A percentile compares a stretch with the other conserved stretches of the same genome.
Evolutionary conservation across 768 basidiomycete genomes (phyloP).

Genomic region (Gymnopilus junonius): DNA sequence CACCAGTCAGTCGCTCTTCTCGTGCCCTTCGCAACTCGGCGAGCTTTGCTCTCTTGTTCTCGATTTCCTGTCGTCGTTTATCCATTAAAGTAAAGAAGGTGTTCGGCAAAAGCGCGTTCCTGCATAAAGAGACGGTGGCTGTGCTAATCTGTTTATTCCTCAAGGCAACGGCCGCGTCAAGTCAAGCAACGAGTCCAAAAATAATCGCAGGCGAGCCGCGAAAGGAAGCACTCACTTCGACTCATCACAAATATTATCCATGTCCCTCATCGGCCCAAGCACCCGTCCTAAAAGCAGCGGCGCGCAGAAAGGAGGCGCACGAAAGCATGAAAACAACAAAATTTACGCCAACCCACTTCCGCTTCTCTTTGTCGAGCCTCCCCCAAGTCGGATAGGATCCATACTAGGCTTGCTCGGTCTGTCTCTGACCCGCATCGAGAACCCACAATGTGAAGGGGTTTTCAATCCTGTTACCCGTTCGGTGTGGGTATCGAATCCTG

Average conservation of each 20-base stretch:
- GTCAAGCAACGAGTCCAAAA: not conserved
- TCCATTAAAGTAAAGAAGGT: slow-evolving; percentile 47
- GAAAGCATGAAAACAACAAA: slow-evolving; percentile 65
- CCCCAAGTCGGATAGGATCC: slow-evolving; percentile 46
- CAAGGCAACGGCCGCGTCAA: slow-evolving; percentile 9
- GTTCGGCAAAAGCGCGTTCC: not conserved
- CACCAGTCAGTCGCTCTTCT: slow-evolving; percentile 65
- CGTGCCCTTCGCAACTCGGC: slow-evolving; percentile 82
- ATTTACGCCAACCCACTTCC: slow-evolving; percentile 79
- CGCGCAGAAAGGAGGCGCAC: slow-evolving; percentile 53
- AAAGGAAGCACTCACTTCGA: not conserved
- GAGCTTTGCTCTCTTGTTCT: slow-evolving; percentile 87
- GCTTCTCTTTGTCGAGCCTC: slow-evolving; percentile 48
- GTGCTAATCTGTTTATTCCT: slow-evolving; percentile 12
- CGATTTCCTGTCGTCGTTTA: slow-evolving; percentile 83
- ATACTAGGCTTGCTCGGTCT: slow-evolving; percentile 60
- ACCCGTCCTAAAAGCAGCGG: slow-evolving; percentile 37
- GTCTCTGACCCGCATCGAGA: slow-evolving; percentile 60
- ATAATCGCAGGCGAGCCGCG: not conserved
- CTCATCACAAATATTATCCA: slow-evolving; percentile 17
- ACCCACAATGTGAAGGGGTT: slow-evolving; percentile 76
- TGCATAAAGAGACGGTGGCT: slow-evolving; percentile 1
- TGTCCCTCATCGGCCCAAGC: slow-evolving; percentile 54
- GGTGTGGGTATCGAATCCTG: slow-evolving; percentile 77
- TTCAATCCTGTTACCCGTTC: slow-evolving; percentile 84